Evolutionary conservation across 129 eudicot genomes (phyloP).

Genomic region (Flaveria linearis): DNA sequence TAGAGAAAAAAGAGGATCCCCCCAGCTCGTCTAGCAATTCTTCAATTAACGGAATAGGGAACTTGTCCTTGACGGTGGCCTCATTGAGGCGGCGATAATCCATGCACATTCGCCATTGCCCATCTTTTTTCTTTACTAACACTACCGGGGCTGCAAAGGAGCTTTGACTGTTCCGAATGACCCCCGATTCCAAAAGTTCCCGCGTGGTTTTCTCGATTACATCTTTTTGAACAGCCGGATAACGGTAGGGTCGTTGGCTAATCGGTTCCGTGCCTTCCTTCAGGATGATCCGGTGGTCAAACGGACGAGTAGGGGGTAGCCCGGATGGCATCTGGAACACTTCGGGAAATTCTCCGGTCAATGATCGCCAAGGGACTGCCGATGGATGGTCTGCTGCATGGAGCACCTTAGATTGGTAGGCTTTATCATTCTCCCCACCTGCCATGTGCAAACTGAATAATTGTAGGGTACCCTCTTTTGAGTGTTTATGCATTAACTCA

Average conservation of each 20-base stretch:
- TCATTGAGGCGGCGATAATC: not conserved
- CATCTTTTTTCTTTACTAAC: not conserved
- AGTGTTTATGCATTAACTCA: no score
- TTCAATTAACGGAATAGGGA: not conserved
- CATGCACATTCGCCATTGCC: conserved; percentile 9
- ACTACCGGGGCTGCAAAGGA: conserved; percentile 1
- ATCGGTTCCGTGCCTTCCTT: not conserved
- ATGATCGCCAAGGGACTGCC: no score
- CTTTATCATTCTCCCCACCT: no score
- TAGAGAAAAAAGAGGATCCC: no score
- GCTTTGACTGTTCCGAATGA: conserved; percentile 1
- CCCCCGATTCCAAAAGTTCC: conserved; percentile 3
- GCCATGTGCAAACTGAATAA: no score
- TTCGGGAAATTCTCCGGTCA: no score
- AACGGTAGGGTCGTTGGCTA: not conserved
- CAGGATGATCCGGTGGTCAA: no score
- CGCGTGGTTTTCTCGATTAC: not conserved
- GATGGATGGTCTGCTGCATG: no score
- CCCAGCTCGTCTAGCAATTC: conserved; percentile 11
- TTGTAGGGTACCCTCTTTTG: no score
- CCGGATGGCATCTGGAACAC: not conserved
- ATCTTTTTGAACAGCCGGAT: not conserved
- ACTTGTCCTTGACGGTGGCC: not conserved
- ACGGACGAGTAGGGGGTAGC: not conserved
- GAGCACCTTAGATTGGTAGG: no score